A percentile compares a stretch with the other conserved stretches of the same genome.
phyloP scores from a whole-genome alignment of 73 alveolate genomes.

The Symbiodinium natans region DNA sequence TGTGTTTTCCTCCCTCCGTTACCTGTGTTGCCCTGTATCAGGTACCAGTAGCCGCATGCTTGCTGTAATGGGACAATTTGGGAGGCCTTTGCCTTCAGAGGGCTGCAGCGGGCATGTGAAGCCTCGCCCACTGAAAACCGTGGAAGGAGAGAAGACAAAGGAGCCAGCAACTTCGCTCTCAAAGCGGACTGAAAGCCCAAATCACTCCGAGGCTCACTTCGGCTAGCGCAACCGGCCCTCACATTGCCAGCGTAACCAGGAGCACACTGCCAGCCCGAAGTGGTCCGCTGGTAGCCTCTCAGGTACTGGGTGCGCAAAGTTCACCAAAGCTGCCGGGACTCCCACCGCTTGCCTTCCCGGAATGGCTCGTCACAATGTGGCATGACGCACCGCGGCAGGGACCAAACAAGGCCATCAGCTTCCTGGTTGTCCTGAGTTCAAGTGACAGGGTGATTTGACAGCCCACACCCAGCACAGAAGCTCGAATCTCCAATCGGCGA shows the following conservation, averaged over 20 bases:
- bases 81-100: too few species aligned
- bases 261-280: conserved; percentile 63
- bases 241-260: conserved; percentile 37
- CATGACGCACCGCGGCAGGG: background rate
- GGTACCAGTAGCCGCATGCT: too few species aligned
- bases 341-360: background rate
- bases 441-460: too few species aligned
- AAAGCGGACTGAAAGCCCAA: too few species aligned
- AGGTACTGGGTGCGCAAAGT: background rate
- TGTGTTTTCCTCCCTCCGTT: too few species aligned
- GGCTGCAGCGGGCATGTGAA: too few species aligned
- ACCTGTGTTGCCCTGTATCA: too few species aligned
- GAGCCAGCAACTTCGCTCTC: too few species aligned
- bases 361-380: background rate
- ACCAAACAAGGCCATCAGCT: background rate
- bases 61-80: too few species aligned
- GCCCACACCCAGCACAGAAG: background rate
- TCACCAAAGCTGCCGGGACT: background rate
- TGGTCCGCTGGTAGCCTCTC: conserved; percentile 62
- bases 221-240: background rate
- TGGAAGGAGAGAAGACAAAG: too few species aligned
- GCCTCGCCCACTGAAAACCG: too few species aligned
- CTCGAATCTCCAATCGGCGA: background rate
- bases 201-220: too few species aligned
- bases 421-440: background rate